Percentiles rank a stretch among this genome's conserved stretches.
These are phyloP conservation scores for Lachancea lanzarotensis DNA, from an alignment of 805 yeast genomes.

Conservation along the genomic window DNA sequence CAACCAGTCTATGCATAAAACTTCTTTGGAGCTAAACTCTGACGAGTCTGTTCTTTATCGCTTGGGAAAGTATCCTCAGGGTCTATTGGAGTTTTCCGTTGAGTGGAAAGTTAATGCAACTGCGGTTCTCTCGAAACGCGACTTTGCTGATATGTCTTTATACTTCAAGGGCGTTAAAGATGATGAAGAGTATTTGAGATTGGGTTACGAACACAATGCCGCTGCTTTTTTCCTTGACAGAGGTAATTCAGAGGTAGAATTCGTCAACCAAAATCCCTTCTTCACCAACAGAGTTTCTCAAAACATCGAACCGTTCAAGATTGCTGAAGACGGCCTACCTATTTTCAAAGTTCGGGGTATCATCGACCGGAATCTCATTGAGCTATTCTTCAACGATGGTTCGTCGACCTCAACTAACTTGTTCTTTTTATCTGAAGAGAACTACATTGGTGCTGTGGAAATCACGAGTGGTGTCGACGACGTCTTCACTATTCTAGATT, in stretches of 20 bases:
- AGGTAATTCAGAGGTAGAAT: slow-evolving; percentile 17
- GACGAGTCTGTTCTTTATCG: slow-evolving; percentile 4
- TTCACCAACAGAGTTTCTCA: slow-evolving; percentile 25
- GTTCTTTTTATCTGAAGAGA: slow-evolving; percentile 26
- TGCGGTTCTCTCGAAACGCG: slow-evolving; percentile 5
- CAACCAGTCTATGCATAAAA: slow-evolving; percentile 4
- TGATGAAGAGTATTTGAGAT: slow-evolving; percentile 17
- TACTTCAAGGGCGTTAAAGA: slow-evolving; percentile 14
- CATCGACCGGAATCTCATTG: slow-evolving; percentile 29
- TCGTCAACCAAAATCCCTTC: slow-evolving; percentile 22
- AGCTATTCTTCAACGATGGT: slow-evolving; percentile 31
- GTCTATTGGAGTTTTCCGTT: slow-evolving; percentile 24
- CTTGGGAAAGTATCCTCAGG: slow-evolving; percentile 11
- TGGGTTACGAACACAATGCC: slow-evolving; percentile 25
- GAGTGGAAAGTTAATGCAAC: slow-evolving; percentile 17
- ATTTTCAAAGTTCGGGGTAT: slow-evolving; percentile 28
- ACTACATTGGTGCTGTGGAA: slow-evolving; percentile 13
- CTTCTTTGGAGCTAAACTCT: slow-evolving; percentile 4
- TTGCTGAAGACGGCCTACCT: slow-evolving; percentile 11
- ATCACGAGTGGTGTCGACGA: slow-evolving; percentile 10
- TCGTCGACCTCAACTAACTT: slow-evolving; percentile 25
- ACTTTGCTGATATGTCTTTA: slow-evolving; percentile 17
- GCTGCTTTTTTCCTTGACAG: slow-evolving; percentile 27
- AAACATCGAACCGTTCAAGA: slow-evolving; percentile 19
- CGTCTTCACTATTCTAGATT: slow-evolving; percentile 7